Evolutionary conservation across 352 stramenopile species (phyloP).

Genomic region (Phytophthora boehmeriae): DNA sequence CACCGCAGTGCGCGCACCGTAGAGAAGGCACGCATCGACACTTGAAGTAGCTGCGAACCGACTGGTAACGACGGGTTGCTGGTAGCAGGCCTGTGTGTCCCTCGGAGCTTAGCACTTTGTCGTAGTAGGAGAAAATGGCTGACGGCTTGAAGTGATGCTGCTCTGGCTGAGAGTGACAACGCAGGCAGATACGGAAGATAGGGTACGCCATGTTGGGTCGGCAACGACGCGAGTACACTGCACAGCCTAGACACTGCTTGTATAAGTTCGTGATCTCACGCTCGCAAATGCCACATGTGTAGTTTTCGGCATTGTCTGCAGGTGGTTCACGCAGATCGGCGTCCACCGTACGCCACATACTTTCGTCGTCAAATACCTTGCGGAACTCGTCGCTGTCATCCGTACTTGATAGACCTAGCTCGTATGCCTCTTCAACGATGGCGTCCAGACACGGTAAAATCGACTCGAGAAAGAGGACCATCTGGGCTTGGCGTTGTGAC

Average conservation of each 20-base stretch:
- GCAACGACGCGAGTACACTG: slow-evolving; percentile 60
- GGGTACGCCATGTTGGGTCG: slow-evolving; percentile 70
- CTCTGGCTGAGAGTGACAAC: slow-evolving; percentile 72
- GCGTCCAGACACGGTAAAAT: slow-evolving; percentile 78
- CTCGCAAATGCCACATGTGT: slow-evolving; percentile 67
- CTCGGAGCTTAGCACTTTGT: slow-evolving; percentile 72
- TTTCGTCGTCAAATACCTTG: slow-evolving; percentile 78
- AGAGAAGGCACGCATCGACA: slow-evolving; percentile 66
- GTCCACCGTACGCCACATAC: slow-evolving; percentile 76
- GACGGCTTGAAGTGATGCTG: slow-evolving; percentile 80
- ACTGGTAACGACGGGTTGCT: slow-evolving; percentile 66
- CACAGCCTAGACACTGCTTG: slow-evolving; percentile 85
- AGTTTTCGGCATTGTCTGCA: slow-evolving; percentile 44
- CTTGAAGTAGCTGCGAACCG: slow-evolving; percentile 74
- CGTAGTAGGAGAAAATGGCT: slow-evolving; percentile 60
- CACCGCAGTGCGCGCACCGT: slow-evolving; percentile 72
- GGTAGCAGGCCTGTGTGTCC: slow-evolving; percentile 74
- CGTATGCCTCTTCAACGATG: slow-evolving; percentile 79
- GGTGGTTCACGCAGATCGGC: slow-evolving; percentile 48
- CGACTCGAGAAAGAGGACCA: slow-evolving; percentile 83
- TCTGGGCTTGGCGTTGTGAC: slow-evolving; percentile 74
- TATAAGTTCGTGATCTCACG: slow-evolving; percentile 87
- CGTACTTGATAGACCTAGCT: slow-evolving; percentile 56
- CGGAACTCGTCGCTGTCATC: slow-evolving; percentile 78
- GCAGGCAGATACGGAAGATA: slow-evolving; percentile 73